A percentile compares a stretch with the other conserved stretches of the same genome.
phyloP scores from a whole-genome alignment of 371 early-diverging fungal genomes.

The Mortierella sp. region DNA sequence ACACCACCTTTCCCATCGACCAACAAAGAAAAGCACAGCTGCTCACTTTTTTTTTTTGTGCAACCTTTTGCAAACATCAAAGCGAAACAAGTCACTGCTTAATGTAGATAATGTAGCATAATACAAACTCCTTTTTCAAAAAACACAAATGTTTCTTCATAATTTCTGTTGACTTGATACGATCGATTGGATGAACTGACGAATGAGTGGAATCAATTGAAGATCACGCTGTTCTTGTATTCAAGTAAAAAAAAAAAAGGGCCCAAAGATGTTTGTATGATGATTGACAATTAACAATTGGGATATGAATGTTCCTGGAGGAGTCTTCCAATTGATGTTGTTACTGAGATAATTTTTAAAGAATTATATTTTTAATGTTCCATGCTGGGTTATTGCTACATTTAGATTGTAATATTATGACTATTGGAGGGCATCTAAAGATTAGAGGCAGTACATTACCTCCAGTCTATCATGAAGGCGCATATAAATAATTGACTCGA shows the following conservation, averaged over 20 bases:
- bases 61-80: background rate
- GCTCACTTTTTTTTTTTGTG: slow-evolving; percentile 8
- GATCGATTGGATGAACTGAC: too few relatives aligned
- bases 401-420: background rate
- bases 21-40: background rate
- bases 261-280: too few relatives aligned
- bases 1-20: background rate
- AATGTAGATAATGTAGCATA: background rate
- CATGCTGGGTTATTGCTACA: background rate
- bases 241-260: too few relatives aligned
- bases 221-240: too few relatives aligned
- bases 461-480: too few relatives aligned
- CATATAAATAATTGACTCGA: background rate
- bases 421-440: background rate
- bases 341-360: background rate
- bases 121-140: background rate
- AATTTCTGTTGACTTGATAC: too few relatives aligned
- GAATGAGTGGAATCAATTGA: too few relatives aligned
- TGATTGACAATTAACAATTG: too few relatives aligned
- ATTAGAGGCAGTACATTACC: background rate
- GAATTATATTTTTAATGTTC: background rate
- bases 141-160: background rate
- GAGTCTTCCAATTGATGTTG: too few relatives aligned
- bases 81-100: background rate
- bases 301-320: too few relatives aligned